phyloP scores from a whole-genome alignment of 202 grass and related monocot species.

The Zizania palustris region DNA sequence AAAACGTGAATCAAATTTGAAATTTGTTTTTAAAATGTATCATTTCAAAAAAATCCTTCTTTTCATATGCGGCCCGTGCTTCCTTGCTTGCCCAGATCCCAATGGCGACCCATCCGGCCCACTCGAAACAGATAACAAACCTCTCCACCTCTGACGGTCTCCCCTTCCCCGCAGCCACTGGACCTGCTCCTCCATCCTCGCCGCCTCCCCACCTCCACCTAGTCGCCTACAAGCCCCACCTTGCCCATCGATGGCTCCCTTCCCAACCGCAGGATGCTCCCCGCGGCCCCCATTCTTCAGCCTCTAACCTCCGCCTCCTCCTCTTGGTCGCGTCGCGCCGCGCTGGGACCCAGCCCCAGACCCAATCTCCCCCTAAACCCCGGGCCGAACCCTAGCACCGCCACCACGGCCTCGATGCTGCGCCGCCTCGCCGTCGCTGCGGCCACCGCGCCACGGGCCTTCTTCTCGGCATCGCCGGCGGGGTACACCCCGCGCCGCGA shows the following conservation, averaged over 20 bases:
- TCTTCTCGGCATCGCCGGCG: slow-evolving; percentile 32
- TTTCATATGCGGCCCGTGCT: too few relatives aligned
- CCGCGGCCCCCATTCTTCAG: slow-evolving; percentile 43
- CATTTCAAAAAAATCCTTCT: too few relatives aligned
- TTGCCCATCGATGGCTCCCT: slow-evolving; percentile 36
- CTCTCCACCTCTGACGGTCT: neutral
- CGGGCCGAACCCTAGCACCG: slow-evolving; percentile 41
- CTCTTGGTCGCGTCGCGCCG: slow-evolving; percentile 33
- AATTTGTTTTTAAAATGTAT: too few relatives aligned
- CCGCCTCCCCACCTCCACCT: neutral
- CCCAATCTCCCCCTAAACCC: slow-evolving; percentile 48
- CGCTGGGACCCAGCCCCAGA: slow-evolving; percentile 38
- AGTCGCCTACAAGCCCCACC: slow-evolving; percentile 18
- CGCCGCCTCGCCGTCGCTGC: slow-evolving; percentile 54
- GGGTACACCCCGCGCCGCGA: slow-evolving; percentile 45
- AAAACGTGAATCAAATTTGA: too few relatives aligned
- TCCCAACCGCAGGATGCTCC: slow-evolving; percentile 44
- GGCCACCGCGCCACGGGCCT: slow-evolving; percentile 40
- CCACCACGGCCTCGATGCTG: slow-evolving; percentile 55
- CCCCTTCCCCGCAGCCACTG: neutral
- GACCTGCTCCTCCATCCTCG: slow-evolving; percentile 9
- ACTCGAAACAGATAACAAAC: neutral
- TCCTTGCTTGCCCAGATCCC: too few relatives aligned
- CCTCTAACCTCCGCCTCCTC: slow-evolving; percentile 30
- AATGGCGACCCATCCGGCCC: neutral